These are phyloP conservation scores for Davidsoniella australis DNA, from an alignment of 2,329 filamentous ascomycete genomes.

Conservation along the genomic window DNA sequence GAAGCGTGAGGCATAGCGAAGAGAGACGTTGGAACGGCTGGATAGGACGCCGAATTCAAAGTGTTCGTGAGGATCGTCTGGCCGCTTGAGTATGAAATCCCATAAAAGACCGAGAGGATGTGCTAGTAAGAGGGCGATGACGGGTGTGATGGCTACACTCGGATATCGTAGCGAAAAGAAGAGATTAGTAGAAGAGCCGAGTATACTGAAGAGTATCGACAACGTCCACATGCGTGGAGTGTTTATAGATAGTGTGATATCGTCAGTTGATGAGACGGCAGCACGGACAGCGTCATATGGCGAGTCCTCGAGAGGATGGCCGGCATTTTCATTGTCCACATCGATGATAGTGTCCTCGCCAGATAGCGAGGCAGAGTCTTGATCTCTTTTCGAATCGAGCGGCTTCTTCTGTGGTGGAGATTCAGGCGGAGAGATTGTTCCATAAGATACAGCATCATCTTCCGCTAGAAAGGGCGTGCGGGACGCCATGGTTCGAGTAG, in stretches of 20 bases:
- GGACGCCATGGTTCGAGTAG: constrained; percentile 3
- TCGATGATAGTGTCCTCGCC: constrained; percentile 4
- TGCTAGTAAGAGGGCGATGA: constrained; percentile 71
- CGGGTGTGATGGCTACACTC: constrained; percentile 74
- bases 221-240: constrained; percentile 77
- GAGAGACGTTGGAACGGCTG: constrained; percentile 13
- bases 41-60: constrained; percentile 31
- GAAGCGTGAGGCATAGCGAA: constrained; percentile 6
- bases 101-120: constrained; percentile 69
- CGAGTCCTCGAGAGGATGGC: constrained; percentile 48
- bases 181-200: constrained; percentile 69
- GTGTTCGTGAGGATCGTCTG: constrained; percentile 31
- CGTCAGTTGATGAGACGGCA: constrained; percentile 59
- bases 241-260: constrained; percentile 64
- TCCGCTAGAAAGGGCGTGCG: constrained; percentile 7
- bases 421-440: constrained; percentile 9
- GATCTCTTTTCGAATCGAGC: background rate
- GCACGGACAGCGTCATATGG: constrained; percentile 66
- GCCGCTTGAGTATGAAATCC: constrained; percentile 55
- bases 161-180: constrained; percentile 86
- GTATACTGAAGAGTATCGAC: constrained; percentile 62
- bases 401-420: constrained; percentile 7
- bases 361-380: background rate
- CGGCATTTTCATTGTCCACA: constrained; percentile 13
- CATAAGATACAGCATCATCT: constrained; percentile 9